Evolutionary conservation across 495 filamentous ascomycete species (phyloP).

Genomic region (Pseudoneurospora amorphoporcata): DNA sequence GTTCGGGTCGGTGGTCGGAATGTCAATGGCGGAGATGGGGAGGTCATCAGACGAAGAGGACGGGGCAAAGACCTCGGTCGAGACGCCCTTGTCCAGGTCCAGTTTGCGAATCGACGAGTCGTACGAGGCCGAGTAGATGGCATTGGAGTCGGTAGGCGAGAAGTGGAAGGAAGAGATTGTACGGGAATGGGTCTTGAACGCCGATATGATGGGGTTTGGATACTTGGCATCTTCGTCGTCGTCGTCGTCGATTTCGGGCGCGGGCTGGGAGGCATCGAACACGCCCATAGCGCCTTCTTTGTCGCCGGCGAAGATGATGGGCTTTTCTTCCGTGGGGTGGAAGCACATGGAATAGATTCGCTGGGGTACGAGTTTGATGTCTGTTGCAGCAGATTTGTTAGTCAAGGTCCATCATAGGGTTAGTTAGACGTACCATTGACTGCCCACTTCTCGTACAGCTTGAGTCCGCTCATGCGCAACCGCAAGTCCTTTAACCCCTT

Average conservation of each 20-base stretch:
- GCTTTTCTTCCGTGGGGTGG: slow-evolving; percentile 76
- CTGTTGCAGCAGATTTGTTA: slow-evolving; percentile 32
- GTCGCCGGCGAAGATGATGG: slow-evolving; percentile 89
- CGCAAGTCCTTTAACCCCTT: slow-evolving; percentile 65
- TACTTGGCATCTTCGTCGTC: slow-evolving; percentile 44
- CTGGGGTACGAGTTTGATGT: slow-evolving; percentile 89
- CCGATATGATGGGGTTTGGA: slow-evolving; percentile 63
- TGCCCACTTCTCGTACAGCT: slow-evolving; percentile 71
- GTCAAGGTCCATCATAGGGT: background rate
- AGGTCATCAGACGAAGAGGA: slow-evolving; percentile 55
- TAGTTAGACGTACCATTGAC: slow-evolving; percentile 52
- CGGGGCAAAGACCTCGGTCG: slow-evolving; percentile 70
- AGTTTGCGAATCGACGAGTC: slow-evolving; percentile 86
- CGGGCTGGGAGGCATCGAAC: slow-evolving; percentile 77
- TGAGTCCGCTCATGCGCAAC: slow-evolving; percentile 67
- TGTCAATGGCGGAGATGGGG: slow-evolving; percentile 72
- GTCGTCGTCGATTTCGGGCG: slow-evolving; percentile 39
- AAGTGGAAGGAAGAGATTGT: slow-evolving; percentile 82
- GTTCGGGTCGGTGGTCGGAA: slow-evolving; percentile 59
- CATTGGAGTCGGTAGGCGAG: slow-evolving; percentile 55
- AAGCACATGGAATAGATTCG: slow-evolving; percentile 81
- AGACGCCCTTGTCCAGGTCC: slow-evolving; percentile 68
- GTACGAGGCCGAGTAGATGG: slow-evolving; percentile 81
- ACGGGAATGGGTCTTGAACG: slow-evolving; percentile 79
- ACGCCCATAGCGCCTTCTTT: slow-evolving; percentile 90